These are phyloP conservation scores for Penicillium griseofulvum DNA, from an alignment of 2,329 filamentous ascomycete genomes.

Conservation along the genomic window DNA sequence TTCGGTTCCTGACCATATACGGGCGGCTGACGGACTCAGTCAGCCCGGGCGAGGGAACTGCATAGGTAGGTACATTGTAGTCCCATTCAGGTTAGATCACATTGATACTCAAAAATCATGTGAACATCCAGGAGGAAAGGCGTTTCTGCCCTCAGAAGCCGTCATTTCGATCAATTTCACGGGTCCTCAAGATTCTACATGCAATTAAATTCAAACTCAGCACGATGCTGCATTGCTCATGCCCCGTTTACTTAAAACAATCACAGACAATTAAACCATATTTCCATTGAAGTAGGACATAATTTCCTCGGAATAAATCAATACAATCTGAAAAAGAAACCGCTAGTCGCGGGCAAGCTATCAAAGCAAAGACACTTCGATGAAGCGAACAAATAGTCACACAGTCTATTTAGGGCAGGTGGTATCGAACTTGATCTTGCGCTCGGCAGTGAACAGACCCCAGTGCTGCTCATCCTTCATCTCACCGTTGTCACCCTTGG, in stretches of 20 bases:
- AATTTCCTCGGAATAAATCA: constrained; percentile 3
- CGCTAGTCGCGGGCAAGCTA: not conserved
- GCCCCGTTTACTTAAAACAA: not conserved
- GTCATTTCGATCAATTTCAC: too few relatives aligned
- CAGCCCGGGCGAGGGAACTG: too few relatives aligned
- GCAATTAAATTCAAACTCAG: not conserved
- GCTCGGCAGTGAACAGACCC: constrained; percentile 64
- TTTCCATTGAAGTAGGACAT: constrained; percentile 3
- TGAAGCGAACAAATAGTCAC: not conserved
- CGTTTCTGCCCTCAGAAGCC: too few relatives aligned
- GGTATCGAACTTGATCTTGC: constrained; percentile 57
- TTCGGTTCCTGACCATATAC: too few relatives aligned
- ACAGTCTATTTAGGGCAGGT: constrained; percentile 39
- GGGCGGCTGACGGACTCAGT: too few relatives aligned
- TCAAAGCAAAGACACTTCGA: not conserved
- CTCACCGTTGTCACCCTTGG: constrained; percentile 61
- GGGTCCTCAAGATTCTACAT: not conserved
- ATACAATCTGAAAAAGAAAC: constrained; percentile 14
- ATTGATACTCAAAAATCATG: too few relatives aligned
- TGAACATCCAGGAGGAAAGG: too few relatives aligned
- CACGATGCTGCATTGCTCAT: not conserved
- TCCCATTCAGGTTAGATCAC: too few relatives aligned
- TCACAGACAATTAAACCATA: not conserved
- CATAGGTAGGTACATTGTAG: too few relatives aligned
- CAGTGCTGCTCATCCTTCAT: constrained; percentile 64